Evolutionary conservation across 371 early-diverging fungal species (phyloP).

Genomic region (Rhizopus arrhizus): DNA sequence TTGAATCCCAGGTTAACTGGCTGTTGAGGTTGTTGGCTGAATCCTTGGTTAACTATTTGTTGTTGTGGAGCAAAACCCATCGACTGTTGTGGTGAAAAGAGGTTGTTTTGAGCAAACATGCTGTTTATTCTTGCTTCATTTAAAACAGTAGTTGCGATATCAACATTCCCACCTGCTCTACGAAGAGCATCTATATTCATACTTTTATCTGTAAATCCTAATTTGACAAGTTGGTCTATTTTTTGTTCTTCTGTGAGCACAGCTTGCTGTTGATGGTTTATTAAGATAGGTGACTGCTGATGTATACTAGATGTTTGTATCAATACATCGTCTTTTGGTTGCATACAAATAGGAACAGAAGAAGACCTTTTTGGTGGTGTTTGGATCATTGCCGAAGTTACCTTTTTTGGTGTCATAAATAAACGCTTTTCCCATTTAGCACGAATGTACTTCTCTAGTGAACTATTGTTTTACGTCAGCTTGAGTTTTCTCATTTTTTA

Average conservation of each 20-base stretch:
- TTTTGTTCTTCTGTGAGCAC: constrained; percentile 44
- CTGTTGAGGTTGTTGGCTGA: constrained; percentile 9
- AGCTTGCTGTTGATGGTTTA: neutral
- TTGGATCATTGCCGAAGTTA: constrained; percentile 7
- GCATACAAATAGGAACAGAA: constrained; percentile 49
- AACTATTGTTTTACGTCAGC: constrained; percentile 42
- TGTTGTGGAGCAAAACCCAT: constrained; percentile 26
- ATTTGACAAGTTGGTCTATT: constrained; percentile 40
- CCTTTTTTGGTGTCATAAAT: constrained; percentile 53
- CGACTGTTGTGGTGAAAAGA: constrained; percentile 25
- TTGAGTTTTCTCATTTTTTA: neutral
- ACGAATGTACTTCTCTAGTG: constrained; percentile 88
- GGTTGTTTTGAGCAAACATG: constrained; percentile 29
- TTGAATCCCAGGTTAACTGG: constrained; percentile 11
- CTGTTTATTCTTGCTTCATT: constrained; percentile 38
- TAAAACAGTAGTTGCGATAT: constrained; percentile 57
- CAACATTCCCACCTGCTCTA: constrained; percentile 62
- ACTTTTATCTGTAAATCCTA: constrained; percentile 54
- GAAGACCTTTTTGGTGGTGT: constrained; percentile 44
- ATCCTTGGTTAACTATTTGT: constrained; percentile 3
- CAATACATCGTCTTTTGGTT: constrained; percentile 10
- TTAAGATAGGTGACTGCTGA: constrained; percentile 17
- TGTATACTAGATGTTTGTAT: constrained; percentile 14
- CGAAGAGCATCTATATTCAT: constrained; percentile 56
- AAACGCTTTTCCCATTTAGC: constrained; percentile 90